phyloP scores from a whole-genome alignment of 1,139 yeast species.

The Saccharomycopsis crataegensis region DNA sequence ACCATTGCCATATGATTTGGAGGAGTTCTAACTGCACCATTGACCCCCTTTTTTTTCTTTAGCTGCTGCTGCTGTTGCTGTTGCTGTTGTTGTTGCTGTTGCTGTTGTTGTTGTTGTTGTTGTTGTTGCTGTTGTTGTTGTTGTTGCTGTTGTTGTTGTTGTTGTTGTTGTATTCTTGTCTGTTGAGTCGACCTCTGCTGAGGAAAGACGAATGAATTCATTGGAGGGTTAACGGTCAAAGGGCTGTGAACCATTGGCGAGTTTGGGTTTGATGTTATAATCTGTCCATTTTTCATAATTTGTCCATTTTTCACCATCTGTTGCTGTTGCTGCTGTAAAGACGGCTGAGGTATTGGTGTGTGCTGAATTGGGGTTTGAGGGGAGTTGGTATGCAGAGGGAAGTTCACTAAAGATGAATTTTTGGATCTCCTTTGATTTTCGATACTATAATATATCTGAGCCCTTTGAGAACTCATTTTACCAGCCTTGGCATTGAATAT shows the following conservation, averaged over 20 bases:
- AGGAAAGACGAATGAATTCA: constrained; percentile 4
- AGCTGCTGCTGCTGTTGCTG: neutral
- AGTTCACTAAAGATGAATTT: constrained; percentile 37
- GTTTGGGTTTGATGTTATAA: constrained; percentile 1
- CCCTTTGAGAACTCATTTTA: constrained; percentile 46
- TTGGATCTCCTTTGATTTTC: constrained; percentile 57
- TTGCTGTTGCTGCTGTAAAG: constrained; percentile 25
- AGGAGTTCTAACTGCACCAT: neutral
- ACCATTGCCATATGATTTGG: too few relatives aligned
- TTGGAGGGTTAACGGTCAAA: constrained; percentile 13
- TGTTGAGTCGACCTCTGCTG: constrained; percentile 1
- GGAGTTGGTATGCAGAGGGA: constrained; percentile 31
- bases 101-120: constrained; percentile 2
- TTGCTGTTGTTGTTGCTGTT: neutral
- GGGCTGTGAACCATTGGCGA: neutral
- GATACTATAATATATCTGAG: constrained; percentile 66
- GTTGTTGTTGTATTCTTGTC: constrained; percentile 6
- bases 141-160: constrained; percentile 21
- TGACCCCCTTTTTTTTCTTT: neutral
- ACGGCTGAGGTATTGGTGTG: neutral
- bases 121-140: constrained; percentile 23
- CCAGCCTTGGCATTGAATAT: constrained; percentile 76
- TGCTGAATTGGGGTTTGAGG: constrained; percentile 33
- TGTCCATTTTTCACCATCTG: constrained; percentile 26
- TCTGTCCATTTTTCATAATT: constrained; percentile 16